These are phyloP conservation scores for Geotrichum klebahnii DNA, from an alignment of 1,139 yeast genomes.

Conservation along the genomic window DNA sequence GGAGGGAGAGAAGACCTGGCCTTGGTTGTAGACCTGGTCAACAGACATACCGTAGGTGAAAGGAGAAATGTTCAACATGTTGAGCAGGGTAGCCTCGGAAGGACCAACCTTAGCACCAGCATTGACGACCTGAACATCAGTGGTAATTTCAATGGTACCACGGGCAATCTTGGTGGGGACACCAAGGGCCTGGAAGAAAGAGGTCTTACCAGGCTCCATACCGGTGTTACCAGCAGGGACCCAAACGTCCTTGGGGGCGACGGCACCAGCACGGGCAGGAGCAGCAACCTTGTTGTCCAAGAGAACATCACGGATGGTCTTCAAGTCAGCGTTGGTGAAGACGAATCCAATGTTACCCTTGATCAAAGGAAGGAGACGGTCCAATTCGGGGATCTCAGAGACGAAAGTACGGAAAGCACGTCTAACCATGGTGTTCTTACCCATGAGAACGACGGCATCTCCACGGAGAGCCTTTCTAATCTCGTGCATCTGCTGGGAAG, in stretches of 20 bases:
- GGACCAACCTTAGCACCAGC: conserved; percentile 92
- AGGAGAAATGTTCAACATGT: conserved; percentile 99
- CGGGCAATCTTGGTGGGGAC: conserved; percentile 99
- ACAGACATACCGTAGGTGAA: conserved; percentile 98
- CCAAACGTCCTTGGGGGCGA: conserved; percentile 96
- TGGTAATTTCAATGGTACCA: conserved; percentile 99
- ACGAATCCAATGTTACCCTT: conserved; percentile 99
- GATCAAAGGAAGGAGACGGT: conserved; percentile 89
- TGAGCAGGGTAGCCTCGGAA: conserved; percentile 97
- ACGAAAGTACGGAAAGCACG: conserved; percentile 98
- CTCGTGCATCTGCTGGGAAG: conserved; percentile 99
- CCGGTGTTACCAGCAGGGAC: conserved; percentile 99
- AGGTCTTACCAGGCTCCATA: conserved; percentile 99
- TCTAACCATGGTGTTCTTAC: conserved; percentile 99
- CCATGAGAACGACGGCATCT: conserved; percentile 94
- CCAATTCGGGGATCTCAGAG: conserved; percentile 89
- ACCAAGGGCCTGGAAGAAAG: conserved; percentile 99
- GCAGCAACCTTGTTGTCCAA: conserved; percentile 96
- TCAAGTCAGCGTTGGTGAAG: conserved; percentile 95
- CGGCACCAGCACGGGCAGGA: conserved; percentile 99
- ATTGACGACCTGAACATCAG: conserved; percentile 92
- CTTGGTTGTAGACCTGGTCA: conserved; percentile 96
- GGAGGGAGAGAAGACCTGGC: conserved; percentile 94
- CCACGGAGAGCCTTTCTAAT: conserved; percentile 96
- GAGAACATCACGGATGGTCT: conserved; percentile 82